These are phyloP conservation scores for Trichosanthes cucumerina DNA, from an alignment of 306 rosid species.

Conservation along the genomic window DNA sequence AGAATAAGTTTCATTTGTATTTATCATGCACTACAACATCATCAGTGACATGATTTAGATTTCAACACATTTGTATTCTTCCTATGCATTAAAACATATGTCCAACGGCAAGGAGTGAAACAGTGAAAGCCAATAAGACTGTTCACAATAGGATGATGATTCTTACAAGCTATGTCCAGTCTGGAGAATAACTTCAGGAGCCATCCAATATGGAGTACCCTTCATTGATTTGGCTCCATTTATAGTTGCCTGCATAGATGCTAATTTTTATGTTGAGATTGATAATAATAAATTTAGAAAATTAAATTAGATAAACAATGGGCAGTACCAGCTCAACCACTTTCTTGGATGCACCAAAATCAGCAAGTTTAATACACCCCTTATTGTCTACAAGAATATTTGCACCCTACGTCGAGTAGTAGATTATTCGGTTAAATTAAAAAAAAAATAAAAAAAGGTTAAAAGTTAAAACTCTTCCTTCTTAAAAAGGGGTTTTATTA, in stretches of 20 bases:
- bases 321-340: slow-evolving; percentile 80
- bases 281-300: slow-evolving; percentile 5
- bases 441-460: slow-evolving; percentile 2
- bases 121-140: not conserved
- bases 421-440: slow-evolving; percentile 11
- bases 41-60: not conserved
- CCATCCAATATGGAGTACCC: slow-evolving; percentile 99
- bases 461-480: not conserved
- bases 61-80: not conserved
- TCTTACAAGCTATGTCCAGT: slow-evolving; percentile 96
- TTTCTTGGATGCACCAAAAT: slow-evolving; percentile 94
- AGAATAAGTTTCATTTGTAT: not conserved
- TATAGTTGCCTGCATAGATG: slow-evolving; percentile 62
- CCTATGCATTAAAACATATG: not conserved
- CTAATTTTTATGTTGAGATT: slow-evolving; percentile 7
- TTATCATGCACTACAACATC: not conserved
- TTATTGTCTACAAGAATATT: slow-evolving; percentile 93
- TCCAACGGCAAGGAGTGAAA: not conserved
- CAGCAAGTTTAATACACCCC: slow-evolving; percentile 95
- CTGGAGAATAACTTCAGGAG: slow-evolving; percentile 93
- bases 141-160: not conserved
- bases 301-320: slow-evolving; percentile 8
- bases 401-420: slow-evolving; percentile 58
- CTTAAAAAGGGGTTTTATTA: slow-evolving; percentile 6
- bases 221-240: slow-evolving; percentile 88